Conservation (phyloP, 306 rosid genomes). For the Herpetospermum pedunculosum region DNA sequence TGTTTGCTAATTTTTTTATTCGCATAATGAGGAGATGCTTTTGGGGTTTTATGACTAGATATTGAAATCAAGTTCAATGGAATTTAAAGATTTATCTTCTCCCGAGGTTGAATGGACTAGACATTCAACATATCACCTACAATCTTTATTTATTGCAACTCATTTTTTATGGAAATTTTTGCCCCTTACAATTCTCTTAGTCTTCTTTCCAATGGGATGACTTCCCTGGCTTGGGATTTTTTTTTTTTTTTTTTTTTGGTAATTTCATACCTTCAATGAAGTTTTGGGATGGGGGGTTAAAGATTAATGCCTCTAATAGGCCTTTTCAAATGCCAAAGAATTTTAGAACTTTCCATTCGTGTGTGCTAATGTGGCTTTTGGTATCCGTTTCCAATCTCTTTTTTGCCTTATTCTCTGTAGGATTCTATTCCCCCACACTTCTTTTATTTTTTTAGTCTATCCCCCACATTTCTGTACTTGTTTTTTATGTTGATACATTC, state of each 20-base stretch:
- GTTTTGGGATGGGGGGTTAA: not conserved
- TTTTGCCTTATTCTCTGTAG: not conserved
- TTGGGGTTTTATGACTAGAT: not conserved
- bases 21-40: not conserved
- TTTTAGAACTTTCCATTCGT: not conserved
- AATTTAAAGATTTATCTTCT: not conserved
- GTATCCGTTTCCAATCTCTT: not conserved
- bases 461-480: not conserved
- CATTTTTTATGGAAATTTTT: not conserved
- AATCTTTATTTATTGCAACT: not conserved
- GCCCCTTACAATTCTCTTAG: not conserved
- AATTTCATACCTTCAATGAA: not conserved
- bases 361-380: not conserved
- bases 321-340: not conserved
- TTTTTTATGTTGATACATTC: not conserved
- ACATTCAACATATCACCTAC: not conserved
- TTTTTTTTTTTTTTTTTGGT: too few relatives aligned
- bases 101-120: not conserved
- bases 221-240: not conserved
- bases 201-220: not conserved
- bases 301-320: not conserved
- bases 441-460: too few relatives aligned
- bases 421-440: too few relatives aligned
- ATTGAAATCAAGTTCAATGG: not conserved
- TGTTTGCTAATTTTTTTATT: not conserved